These are phyloP conservation scores for Penicillium brevicompactum DNA, from an alignment of 2,329 filamentous ascomycete species.

Conservation along the genomic window DNA sequence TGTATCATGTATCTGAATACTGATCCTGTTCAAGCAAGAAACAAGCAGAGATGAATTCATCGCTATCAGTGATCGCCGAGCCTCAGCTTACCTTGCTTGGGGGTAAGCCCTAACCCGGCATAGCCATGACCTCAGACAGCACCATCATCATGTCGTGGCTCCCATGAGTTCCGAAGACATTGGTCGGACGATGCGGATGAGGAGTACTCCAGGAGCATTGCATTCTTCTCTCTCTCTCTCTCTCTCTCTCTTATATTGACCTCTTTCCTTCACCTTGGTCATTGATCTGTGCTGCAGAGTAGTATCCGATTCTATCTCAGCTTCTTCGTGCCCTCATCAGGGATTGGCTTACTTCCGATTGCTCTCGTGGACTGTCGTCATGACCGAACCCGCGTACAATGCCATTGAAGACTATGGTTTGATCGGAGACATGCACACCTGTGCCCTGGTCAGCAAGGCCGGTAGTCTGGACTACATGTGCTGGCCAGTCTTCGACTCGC, in stretches of 20 bases:
- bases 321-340: background rate
- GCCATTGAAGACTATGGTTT: conserved; percentile 75
- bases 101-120: conserved; percentile 6
- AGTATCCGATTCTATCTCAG: background rate
- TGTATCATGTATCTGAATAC: background rate
- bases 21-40: background rate
- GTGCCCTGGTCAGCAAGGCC: conserved; percentile 72
- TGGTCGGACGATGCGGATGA: conserved; percentile 8
- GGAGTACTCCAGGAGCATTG: background rate
- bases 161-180: conserved; percentile 18
- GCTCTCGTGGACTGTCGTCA: conserved; percentile 3
- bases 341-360: background rate
- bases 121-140: conserved; percentile 26
- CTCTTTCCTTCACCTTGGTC: too few relatives aligned
- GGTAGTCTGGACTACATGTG: conserved; percentile 78
- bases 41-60: background rate
- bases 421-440: conserved; percentile 79
- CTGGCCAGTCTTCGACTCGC: conserved; percentile 80
- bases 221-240: background rate
- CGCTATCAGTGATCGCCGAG: background rate
- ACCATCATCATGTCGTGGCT: conserved; percentile 29
- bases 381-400: conserved; percentile 25
- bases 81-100: background rate
- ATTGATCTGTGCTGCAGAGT: background rate
- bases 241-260: background rate